phyloP scores from a whole-genome alignment of 768 basidiomycete species.

The Mycena venus region DNA sequence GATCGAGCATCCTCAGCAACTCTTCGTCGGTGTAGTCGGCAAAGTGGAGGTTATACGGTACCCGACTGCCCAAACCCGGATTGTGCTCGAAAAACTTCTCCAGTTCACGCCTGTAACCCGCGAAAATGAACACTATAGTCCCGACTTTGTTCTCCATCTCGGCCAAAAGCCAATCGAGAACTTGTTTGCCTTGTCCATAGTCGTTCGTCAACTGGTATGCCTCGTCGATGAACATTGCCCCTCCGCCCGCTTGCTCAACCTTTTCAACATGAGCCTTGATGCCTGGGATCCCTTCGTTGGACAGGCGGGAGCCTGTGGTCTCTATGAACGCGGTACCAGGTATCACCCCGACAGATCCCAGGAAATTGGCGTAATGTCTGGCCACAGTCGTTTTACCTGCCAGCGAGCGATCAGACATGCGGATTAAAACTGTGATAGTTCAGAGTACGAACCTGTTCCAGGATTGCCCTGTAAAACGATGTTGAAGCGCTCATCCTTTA shows the following conservation, averaged over 20 bases:
- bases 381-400: slow-evolving; percentile 81
- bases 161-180: slow-evolving; percentile 78
- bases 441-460: too few species aligned
- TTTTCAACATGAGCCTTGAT: slow-evolving; percentile 61
- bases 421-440: too few species aligned
- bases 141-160: slow-evolving; percentile 83
- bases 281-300: slow-evolving; percentile 72
- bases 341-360: slow-evolving; percentile 66
- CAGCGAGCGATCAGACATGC: too few species aligned
- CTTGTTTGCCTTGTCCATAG: slow-evolving; percentile 63
- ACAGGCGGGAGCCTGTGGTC: slow-evolving; percentile 72
- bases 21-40: slow-evolving; percentile 72
- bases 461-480: slow-evolving; percentile 77
- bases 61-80: slow-evolving; percentile 76
- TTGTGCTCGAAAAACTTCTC: slow-evolving; percentile 85
- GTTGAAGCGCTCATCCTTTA: slow-evolving; percentile 72
- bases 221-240: slow-evolving; percentile 78
- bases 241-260: slow-evolving; percentile 67
- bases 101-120: slow-evolving; percentile 81
- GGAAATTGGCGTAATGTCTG: slow-evolving; percentile 71
- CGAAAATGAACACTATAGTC: slow-evolving; percentile 75
- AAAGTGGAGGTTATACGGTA: slow-evolving; percentile 72
- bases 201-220: slow-evolving; percentile 77
- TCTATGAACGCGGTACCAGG: slow-evolving; percentile 70
- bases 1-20: slow-evolving; percentile 67